Percentiles rank a stretch among this genome's conserved stretches.
phyloP scores from a whole-genome alignment of 169 alveolate genomes.

The Plasmodium knowlesi region DNA sequence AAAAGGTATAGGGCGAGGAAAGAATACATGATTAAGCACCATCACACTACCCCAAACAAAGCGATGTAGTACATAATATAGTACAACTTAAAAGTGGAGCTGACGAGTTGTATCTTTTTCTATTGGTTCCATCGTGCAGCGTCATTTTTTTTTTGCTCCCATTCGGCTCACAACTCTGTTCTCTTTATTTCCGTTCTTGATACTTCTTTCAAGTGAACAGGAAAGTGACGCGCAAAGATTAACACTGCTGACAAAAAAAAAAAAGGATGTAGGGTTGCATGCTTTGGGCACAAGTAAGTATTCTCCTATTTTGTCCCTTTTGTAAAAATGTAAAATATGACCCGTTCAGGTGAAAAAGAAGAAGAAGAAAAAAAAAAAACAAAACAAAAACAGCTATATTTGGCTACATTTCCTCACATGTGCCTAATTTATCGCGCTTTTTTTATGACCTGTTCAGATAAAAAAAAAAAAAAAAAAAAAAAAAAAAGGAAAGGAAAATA shows the following conservation, averaged over 20 bases:
- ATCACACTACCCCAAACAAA: not conserved
- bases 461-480: not conserved
- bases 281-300: not conserved
- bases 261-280: not conserved
- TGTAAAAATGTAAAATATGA: slow-evolving; percentile 10
- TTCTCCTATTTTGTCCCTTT: not conserved
- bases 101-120: not conserved
- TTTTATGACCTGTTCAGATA: slow-evolving; percentile 1
- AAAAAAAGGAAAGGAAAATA: not conserved
- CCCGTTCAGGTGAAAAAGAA: not conserved
- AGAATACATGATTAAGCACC: not conserved
- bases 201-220: not conserved
- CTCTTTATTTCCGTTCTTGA: not conserved
- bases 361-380: slow-evolving; percentile 9
- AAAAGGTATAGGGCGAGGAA: not conserved
- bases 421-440: slow-evolving; percentile 4
- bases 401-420: slow-evolving; percentile 11
- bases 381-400: not conserved
- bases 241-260: not conserved
- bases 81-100: not conserved
- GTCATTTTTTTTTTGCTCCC: not conserved
- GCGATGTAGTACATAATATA: not conserved
- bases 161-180: not conserved
- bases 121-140: not conserved
- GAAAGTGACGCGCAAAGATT: not conserved